Percentiles rank a stretch among this genome's conserved stretches.
These are phyloP conservation scores for Protomyces inouyei DNA, from an alignment of 1,139 yeast species.

Conservation along the genomic window DNA sequence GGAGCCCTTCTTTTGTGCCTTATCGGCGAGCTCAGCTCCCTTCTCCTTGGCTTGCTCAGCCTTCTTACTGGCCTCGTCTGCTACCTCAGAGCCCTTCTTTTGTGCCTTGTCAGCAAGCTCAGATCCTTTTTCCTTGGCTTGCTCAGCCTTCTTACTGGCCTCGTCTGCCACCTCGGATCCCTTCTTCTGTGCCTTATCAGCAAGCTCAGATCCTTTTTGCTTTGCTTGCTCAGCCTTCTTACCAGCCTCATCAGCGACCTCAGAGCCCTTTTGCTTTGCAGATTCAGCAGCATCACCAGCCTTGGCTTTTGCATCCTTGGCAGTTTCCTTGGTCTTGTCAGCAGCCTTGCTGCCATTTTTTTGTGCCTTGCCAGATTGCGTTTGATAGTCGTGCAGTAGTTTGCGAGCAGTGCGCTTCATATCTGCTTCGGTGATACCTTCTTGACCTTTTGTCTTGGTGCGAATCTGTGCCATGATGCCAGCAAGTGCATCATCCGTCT, in stretches of 20 bases:
- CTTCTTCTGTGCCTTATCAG: background rate
- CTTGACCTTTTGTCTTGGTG: conserved; percentile 1
- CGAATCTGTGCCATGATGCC: conserved; percentile 2
- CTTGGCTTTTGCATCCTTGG: conserved; percentile 23
- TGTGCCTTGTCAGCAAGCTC: background rate
- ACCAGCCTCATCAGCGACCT: background rate
- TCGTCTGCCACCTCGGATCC: conserved; percentile 18
- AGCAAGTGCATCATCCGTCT: background rate
- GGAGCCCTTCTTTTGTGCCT: conserved; percentile 8
- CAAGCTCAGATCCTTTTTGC: background rate
- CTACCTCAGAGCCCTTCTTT: background rate
- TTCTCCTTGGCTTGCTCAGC: conserved; percentile 20
- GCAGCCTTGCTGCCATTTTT: conserved; percentile 5
- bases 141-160: conserved; percentile 7
- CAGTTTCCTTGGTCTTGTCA: conserved; percentile 18
- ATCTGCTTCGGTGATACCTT: conserved; percentile 12
- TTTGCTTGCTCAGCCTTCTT: background rate
- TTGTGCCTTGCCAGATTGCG: background rate
- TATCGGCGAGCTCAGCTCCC: conserved; percentile 24
- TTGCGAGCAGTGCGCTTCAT: conserved; percentile 15
- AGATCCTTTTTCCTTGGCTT: background rate
- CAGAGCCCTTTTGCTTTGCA: conserved; percentile 3
- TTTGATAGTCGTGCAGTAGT: background rate
- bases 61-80: background rate
- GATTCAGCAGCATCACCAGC: background rate